Evolutionary conservation across 257 asterid species (phyloP), one percentile per base, ranked within the genome.

Genomic region (Verbena officinalis): DNA sequence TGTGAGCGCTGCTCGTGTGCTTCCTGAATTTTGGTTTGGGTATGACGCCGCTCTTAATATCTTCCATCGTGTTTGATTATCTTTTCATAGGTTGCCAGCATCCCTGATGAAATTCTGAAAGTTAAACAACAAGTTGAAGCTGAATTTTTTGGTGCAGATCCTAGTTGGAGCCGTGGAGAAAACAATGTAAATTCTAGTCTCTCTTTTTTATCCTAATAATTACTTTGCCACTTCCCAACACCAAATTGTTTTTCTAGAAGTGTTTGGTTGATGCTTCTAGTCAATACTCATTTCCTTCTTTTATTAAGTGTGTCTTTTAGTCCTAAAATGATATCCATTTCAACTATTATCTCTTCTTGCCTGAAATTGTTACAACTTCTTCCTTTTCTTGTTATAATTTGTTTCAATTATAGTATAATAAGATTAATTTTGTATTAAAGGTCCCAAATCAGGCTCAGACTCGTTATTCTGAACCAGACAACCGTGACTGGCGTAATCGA

Each of bases 131-230:
- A 86, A 73, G 80, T 90, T 74, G 96, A 83, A 70, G 81, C 90
- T 70, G 99, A 94, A 59, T 84, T 80, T 83, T 83, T 86, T 79
- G 96, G 96, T 14, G 63, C 81, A 58, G 95, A 90, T 52, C 88
- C 90, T 46, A 80, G 59, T 70, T 89, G 96, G 96, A 74, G 68
- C 20, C 93, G 74, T 54, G 87, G 59, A 36, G 96, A 90, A 76
- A 79, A 39, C 54, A 84, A 61, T 80, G 99, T 94, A 77, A 73
- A 91, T 73, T 38, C 3, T 13, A 27, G 8, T 24, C 39, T 27
- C 59, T 22, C 46, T 14, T 15, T 27, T 53, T 30, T 20, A n/a
- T 54, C 21, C n/a, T 22, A 5, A 23, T 64, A 73, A 33, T 73
- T 53, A 31, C 16, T 33, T 64, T 52, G 43, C 16, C 6, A 44